Conservation (phyloP, 2,329 filamentous ascomycete genomes). For the Fusarium piperis region DNA sequence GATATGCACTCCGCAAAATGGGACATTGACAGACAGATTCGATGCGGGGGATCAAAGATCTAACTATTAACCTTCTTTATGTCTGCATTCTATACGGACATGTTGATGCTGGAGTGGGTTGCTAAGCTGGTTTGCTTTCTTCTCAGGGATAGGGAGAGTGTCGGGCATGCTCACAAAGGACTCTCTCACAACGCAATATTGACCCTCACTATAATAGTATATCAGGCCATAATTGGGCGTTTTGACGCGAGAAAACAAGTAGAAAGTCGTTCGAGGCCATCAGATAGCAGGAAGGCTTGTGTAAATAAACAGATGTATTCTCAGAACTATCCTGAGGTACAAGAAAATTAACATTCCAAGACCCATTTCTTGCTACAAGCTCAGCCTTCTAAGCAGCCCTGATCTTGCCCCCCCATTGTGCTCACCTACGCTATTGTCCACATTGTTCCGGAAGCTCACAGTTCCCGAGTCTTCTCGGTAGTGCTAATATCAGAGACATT, state of each 20-base stretch:
- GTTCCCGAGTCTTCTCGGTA: not conserved
- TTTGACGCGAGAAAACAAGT: not conserved
- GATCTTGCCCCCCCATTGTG: not conserved
- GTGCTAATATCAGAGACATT: not conserved
- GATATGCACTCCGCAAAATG: not conserved
- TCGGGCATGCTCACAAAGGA: not conserved
- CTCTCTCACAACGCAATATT: not conserved
- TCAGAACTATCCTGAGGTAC: not conserved
- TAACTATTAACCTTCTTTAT: not conserved
- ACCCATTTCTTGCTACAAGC: not conserved
- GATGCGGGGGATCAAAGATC: not conserved
- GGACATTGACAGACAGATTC: not conserved
- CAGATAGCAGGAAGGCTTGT: not conserved
- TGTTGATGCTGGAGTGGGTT: not conserved
- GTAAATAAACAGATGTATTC: not conserved
- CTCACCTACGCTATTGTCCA: not conserved
- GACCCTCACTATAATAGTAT: not conserved
- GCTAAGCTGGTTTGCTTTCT: not conserved
- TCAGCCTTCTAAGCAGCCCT: not conserved
- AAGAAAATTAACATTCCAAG: not conserved
- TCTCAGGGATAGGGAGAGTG: not conserved
- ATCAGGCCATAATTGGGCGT: not conserved
- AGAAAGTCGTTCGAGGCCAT: not conserved
- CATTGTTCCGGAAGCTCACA: not conserved
- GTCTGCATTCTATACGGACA: not conserved